Evolutionary conservation across 306 rosid species (phyloP), one percentile per base, ranked within the genome.

Genomic region (Carpinus viminea): DNA sequence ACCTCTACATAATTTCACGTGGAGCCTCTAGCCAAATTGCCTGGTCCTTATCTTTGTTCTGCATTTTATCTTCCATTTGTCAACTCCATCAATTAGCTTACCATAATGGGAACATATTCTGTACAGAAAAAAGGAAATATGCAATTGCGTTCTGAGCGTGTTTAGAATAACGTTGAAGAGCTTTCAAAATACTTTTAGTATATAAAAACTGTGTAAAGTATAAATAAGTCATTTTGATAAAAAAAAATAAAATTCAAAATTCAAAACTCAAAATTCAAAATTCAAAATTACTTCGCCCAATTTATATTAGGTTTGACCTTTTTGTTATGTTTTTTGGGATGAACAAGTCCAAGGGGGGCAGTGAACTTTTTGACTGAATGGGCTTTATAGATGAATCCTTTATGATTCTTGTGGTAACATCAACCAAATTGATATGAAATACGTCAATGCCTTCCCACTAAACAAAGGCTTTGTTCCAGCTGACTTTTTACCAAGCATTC

Each of bases 401-500:
- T 18, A 4, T 51, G 66, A 64, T 62, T 79, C 82, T 61, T 8
- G 36, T 41, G 48, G n/a, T 21, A 24, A 26, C 34, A 31, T 48
- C 10, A 47, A 47, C 51, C 51, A 47, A 47, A 47, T 47, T 47
- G 51, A 62, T 26, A 26, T 16, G 0, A 48, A 48, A 47, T 12
- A 36, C 1, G 50, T 59, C 76, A 78, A 60, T 78, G 76, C 77
- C 52, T 62, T 65, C 50, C 78, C 83, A 54, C 74, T 45, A 21
- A 13, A 53, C 70, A n/a, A 62, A 65, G 12, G 26, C 43, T 64
- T 65, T 65, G 78, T 61, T 79, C 73, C 47, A 11, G 76, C 45
- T 51, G 73, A 52, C 68, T 26, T 28, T 3, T 61, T 8, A 60
- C 20, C 8, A 61, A 20, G 43, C 68, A 61, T 61, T 61, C 68